Evolutionary conservation across 2,329 filamentous ascomycete genomes (phyloP).

Genomic region (Monosporascus ibericus): DNA sequence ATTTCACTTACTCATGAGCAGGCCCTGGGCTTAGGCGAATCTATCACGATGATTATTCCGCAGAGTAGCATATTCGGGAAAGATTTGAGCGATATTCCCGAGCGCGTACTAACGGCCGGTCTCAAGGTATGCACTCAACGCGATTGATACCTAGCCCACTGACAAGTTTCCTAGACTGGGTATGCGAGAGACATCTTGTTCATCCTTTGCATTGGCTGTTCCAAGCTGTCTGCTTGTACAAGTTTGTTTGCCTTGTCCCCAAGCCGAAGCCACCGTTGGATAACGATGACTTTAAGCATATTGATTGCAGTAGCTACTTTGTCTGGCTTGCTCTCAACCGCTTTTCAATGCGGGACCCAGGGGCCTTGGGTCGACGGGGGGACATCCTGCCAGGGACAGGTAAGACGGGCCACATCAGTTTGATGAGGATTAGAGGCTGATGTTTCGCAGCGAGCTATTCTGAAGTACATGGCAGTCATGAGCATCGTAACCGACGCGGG

Average conservation of each 20-base stretch:
- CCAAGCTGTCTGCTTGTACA: conserved; percentile 11
- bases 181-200: conserved; percentile 9
- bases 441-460: conserved; percentile 4
- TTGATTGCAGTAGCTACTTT: conserved; percentile 5
- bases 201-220: conserved; percentile 9
- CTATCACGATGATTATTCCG: conserved; percentile 10
- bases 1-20: conserved; percentile 1
- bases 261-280: conserved; percentile 9
- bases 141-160: not conserved
- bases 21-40: conserved; percentile 14
- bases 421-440: too few relatives aligned
- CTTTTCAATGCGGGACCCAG: conserved; percentile 10
- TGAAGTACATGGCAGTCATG: conserved; percentile 11
- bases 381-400: conserved; percentile 7
- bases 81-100: conserved; percentile 5
- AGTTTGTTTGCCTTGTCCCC: conserved; percentile 10
- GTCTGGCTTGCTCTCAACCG: conserved; percentile 8
- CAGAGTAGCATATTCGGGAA: conserved; percentile 11
- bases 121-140: conserved; percentile 8
- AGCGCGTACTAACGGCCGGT: conserved; percentile 7
- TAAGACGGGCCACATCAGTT: not conserved
- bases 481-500: conserved; percentile 12
- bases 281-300: conserved; percentile 6
- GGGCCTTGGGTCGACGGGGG: conserved; percentile 7
- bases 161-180: conserved; percentile 2